Evolutionary conservation across 441 rosid genomes (phyloP).

Genomic region (Populus hybrid): DNA sequence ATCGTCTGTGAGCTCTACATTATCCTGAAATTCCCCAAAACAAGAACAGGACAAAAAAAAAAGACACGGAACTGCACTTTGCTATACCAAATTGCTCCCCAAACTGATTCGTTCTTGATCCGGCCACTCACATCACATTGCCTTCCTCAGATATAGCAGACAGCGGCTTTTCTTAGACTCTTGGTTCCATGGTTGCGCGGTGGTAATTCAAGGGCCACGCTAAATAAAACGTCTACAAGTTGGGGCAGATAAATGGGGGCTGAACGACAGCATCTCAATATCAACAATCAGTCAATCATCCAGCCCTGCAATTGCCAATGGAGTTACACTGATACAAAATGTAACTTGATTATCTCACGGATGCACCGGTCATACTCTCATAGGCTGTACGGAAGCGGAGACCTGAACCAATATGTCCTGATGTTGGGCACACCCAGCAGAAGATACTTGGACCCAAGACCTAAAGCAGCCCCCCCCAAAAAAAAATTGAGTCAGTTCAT

Average conservation of each 20-base stretch:
- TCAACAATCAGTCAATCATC: background rate
- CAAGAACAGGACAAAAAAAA: background rate
- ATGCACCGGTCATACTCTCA: conserved; percentile 29
- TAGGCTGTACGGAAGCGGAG: conserved; percentile 64
- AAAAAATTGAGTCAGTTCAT: background rate
- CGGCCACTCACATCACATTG: background rate
- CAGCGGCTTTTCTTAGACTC: background rate
- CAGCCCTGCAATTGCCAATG: conserved; percentile 11
- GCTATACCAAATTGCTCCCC: background rate
- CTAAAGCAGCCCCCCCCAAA: conserved; percentile 31
- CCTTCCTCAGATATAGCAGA: background rate
- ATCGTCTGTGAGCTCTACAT: conserved; percentile 13
- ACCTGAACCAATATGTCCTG: conserved; percentile 68
- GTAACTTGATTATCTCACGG: conserved; percentile 29
- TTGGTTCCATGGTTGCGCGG: background rate
- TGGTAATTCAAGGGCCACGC: background rate
- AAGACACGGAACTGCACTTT: background rate
- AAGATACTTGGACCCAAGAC: conserved; percentile 74
- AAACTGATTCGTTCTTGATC: background rate
- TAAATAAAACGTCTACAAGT: background rate
- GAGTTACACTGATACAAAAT: background rate
- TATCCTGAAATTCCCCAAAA: background rate
- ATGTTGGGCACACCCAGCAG: conserved; percentile 70
- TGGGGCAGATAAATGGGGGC: background rate
- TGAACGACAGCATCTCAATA: background rate